Percentiles rank a stretch among this genome's conserved stretches.
Evolutionary conservation across 2,329 filamentous ascomycete genomes (phyloP).

Genomic region (Purpureocillium takamizusanense): DNA sequence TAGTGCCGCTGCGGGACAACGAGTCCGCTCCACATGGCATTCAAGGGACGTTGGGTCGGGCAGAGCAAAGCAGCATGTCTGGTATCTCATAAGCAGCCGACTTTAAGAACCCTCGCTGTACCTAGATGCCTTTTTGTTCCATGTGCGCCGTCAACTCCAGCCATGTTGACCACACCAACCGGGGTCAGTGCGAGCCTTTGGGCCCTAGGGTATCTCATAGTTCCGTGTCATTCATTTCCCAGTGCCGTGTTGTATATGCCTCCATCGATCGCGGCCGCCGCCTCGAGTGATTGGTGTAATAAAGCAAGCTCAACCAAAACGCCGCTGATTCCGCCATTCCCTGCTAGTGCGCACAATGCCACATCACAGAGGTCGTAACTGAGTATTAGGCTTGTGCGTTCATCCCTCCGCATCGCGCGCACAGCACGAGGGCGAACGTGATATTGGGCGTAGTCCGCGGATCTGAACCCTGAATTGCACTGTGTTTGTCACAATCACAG

Average conservation of each 20-base stretch:
- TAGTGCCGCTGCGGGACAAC: too few relatives aligned
- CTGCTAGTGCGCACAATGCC: too few relatives aligned
- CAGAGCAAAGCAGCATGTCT: background rate
- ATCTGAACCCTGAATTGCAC: too few relatives aligned
- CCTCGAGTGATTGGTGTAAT: background rate
- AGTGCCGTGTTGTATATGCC: background rate
- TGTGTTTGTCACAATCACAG: too few relatives aligned
- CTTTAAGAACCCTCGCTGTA: background rate
- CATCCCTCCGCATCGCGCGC: too few relatives aligned
- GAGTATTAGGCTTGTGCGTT: background rate
- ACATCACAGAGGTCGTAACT: background rate
- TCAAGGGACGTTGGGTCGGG: too few relatives aligned
- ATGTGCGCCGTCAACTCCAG: constrained; percentile 3
- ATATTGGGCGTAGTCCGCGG: too few relatives aligned
- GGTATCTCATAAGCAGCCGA: background rate
- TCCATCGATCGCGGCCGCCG: background rate
- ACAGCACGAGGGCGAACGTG: too few relatives aligned
- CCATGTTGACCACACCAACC: background rate
- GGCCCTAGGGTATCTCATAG: constrained; percentile 1
- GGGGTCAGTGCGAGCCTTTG: background rate
- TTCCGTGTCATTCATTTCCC: constrained; percentile 3
- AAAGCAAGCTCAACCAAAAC: background rate
- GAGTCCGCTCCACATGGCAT: too few relatives aligned
- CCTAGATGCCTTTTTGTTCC: too few relatives aligned
- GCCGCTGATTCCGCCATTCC: background rate